Conservation (phyloP, 371 early-diverging fungal genomes). For the Mucor racemosus region DNA sequence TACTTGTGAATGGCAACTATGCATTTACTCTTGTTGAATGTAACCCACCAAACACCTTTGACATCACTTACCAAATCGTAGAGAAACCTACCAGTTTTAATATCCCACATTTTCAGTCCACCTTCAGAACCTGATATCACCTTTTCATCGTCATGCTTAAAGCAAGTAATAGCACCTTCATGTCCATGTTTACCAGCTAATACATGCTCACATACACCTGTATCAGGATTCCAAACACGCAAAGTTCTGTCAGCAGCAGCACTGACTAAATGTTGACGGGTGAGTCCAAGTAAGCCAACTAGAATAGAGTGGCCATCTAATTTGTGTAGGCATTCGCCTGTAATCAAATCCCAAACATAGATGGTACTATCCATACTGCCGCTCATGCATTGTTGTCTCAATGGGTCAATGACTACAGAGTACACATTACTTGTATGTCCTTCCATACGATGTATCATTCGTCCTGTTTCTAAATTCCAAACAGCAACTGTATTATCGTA, state of each 20-base stretch:
- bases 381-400: conserved; percentile 77
- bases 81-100: conserved; percentile 74
- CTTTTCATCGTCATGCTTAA: conserved; percentile 89
- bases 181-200: conserved; percentile 71
- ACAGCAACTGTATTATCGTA: conserved; percentile 93
- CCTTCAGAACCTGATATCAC: conserved; percentile 94
- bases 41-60: conserved; percentile 92
- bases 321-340: conserved; percentile 73
- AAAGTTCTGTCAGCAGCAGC: conserved; percentile 96
- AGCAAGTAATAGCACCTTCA: conserved; percentile 90
- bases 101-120: conserved; percentile 95
- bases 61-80: conserved; percentile 78
- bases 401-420: conserved; percentile 80
- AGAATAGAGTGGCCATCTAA: conserved; percentile 85
- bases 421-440: conserved; percentile 94
- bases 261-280: conserved; percentile 83
- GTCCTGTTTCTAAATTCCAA: conserved; percentile 87
- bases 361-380: conserved; percentile 96
- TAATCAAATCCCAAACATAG: conserved; percentile 89
- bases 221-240: conserved; percentile 91
- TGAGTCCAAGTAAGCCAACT: conserved; percentile 90
- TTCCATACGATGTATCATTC: conserved; percentile 66
- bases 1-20: conserved; percentile 85
- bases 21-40: conserved; percentile 84
- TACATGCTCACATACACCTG: conserved; percentile 70